Evolutionary conservation across 75 land plant genomes (phyloP).

Genomic region (Selaginella moellendorffii): DNA sequence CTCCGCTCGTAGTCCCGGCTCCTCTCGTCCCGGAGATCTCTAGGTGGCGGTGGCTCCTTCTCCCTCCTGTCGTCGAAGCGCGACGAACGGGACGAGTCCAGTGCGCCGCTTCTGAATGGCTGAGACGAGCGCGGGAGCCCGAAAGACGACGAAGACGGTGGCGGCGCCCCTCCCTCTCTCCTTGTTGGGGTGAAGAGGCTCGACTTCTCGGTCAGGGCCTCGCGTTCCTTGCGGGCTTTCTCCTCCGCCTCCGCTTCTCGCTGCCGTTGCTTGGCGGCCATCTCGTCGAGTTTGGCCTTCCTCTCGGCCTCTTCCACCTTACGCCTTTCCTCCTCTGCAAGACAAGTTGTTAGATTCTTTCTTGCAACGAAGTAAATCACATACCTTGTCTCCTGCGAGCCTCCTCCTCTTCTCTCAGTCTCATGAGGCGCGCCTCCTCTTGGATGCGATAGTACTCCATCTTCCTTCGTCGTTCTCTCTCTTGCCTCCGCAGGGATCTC

Average conservation of each 20-base stretch:
- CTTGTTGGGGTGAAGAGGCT: slow-evolving; percentile 19
- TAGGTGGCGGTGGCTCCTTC: too few species aligned
- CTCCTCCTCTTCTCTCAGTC: slow-evolving; percentile 78
- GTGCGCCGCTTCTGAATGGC: too few species aligned
- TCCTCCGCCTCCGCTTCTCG: slow-evolving; percentile 67
- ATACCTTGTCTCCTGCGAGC: slow-evolving; percentile 78
- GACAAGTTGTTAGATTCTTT: neutral
- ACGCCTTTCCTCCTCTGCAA: slow-evolving; percentile 73
- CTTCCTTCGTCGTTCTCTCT: slow-evolving; percentile 50
- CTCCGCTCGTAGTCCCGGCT: too few species aligned
- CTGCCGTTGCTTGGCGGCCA: slow-evolving; percentile 81
- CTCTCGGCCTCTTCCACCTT: slow-evolving; percentile 77
- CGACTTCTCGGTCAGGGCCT: slow-evolving; percentile 18
- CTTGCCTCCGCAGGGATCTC: slow-evolving; percentile 28
- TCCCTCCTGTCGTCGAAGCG: neutral
- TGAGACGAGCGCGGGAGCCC: too few species aligned
- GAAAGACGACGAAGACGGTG: too few species aligned
- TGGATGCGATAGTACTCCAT: slow-evolving; percentile 37
- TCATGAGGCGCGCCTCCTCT: slow-evolving; percentile 60
- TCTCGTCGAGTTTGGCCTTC: slow-evolving; percentile 79
- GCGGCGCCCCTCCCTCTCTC: too few species aligned
- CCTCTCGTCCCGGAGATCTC: too few species aligned
- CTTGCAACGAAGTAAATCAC: neutral
- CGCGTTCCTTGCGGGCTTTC: slow-evolving; percentile 44
- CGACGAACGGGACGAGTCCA: too few species aligned